phyloP scores from a whole-genome alignment of 1,284 basidiomycete genomes.

The Sanguinoderma infundibulare region DNA sequence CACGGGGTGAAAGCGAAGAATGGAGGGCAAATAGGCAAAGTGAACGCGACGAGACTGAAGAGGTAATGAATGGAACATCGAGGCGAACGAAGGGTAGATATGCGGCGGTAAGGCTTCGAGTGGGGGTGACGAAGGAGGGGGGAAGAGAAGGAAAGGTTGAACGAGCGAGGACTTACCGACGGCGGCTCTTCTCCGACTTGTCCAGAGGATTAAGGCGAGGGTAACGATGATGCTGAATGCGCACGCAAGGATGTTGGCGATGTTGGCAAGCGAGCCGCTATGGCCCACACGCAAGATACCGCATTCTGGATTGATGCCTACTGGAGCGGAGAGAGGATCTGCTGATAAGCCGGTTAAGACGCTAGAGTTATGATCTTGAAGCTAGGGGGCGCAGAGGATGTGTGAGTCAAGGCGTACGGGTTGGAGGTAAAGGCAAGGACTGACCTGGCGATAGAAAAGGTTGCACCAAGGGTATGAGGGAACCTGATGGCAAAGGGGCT shows the following conservation, averaged over 20 bases:
- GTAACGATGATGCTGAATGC: constrained; percentile 60
- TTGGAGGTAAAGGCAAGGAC: constrained; percentile 3
- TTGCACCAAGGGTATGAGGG: constrained; percentile 77
- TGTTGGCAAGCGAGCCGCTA: constrained; percentile 65
- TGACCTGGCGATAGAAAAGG: constrained; percentile 67
- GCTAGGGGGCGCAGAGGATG: constrained; percentile 28
- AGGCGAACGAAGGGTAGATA: not conserved
- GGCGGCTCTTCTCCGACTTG: constrained; percentile 53
- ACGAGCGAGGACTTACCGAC: constrained; percentile 44
- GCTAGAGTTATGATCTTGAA: constrained; percentile 37
- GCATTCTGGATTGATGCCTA: constrained; percentile 62
- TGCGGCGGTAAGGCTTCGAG: too few species aligned
- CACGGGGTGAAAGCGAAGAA: not conserved
- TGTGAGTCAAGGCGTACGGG: not conserved
- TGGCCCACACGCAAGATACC: constrained; percentile 53
- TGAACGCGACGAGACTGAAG: constrained; percentile 19
- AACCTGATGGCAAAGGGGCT: constrained; percentile 54
- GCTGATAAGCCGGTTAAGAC: constrained; percentile 46
- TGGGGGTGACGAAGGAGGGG: not conserved
- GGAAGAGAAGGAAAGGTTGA: not conserved
- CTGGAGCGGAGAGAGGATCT: constrained; percentile 49
- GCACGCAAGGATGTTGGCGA: constrained; percentile 75
- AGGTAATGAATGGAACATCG: not conserved
- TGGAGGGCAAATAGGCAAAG: too few species aligned
- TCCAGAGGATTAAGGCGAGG: constrained; percentile 49